phyloP scores from a whole-genome alignment of 495 filamentous ascomycete species.

The Hypoxylon subgilvum region DNA sequence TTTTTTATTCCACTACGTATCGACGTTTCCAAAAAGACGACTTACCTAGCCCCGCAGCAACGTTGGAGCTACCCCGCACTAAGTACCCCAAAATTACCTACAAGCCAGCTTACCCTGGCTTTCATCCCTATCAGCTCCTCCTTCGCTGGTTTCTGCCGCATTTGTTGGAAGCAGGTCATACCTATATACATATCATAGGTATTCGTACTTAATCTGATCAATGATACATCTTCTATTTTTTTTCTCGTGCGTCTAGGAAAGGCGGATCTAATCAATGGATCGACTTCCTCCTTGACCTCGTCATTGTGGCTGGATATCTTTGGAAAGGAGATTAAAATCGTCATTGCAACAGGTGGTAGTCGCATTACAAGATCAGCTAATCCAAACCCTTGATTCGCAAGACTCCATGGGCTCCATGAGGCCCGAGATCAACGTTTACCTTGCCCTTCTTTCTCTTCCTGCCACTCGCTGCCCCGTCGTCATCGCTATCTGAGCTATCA shows the following conservation, averaged over 20 bases:
- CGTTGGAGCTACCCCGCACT: conserved; percentile 2
- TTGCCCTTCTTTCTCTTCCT: conserved; percentile 58
- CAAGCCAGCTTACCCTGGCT: too few species aligned
- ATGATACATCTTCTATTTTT: too few species aligned
- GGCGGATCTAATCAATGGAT: too few species aligned
- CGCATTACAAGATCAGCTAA: conserved; percentile 41
- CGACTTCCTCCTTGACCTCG: background rate
- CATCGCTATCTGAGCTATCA: conserved; percentile 37
- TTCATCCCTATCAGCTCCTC: too few species aligned
- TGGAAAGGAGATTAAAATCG: conserved; percentile 11
- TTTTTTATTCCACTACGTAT: too few species aligned
- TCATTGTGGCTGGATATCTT: conserved; percentile 34
- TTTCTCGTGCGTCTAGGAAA: too few species aligned
- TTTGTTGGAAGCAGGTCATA: too few species aligned
- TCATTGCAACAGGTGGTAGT: background rate
- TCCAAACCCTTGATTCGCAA: conserved; percentile 70
- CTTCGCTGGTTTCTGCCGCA: too few species aligned
- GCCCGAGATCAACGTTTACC: conserved; percentile 55
- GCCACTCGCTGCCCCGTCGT: conserved; percentile 36
- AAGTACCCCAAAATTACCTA: background rate
- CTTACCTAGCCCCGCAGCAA: background rate
- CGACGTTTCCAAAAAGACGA: too few species aligned
- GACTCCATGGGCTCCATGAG: conserved; percentile 61
- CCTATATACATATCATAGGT: too few species aligned
- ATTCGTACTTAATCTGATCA: too few species aligned